phyloP scores from a whole-genome alignment of 352 stramenopile genomes.

The Hyaloperonospora brassicae region DNA sequence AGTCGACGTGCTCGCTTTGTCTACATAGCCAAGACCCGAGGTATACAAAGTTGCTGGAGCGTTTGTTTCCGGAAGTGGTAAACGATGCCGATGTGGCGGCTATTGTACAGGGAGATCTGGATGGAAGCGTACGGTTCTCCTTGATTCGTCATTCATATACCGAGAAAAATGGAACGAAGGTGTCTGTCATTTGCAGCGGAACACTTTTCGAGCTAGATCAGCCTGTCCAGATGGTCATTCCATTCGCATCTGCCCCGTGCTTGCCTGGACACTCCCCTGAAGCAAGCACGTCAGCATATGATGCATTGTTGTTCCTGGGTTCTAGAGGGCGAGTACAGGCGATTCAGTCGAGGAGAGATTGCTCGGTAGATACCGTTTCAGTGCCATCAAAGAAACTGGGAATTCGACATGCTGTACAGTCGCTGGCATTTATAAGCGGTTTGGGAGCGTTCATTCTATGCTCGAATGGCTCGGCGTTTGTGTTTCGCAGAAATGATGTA shows the following conservation, averaged over 20 bases:
- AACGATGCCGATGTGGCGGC: constrained; percentile 8
- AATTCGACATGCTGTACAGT: constrained; percentile 17
- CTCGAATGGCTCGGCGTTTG: constrained; percentile 19
- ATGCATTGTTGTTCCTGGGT: constrained; percentile 22
- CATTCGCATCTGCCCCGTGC: constrained; percentile 11
- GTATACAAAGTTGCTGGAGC: constrained; percentile 15
- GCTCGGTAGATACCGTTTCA: constrained; percentile 4
- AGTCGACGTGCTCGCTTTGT: constrained; percentile 39
- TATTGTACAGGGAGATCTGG: constrained; percentile 53
- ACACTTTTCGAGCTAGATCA: constrained; percentile 22
- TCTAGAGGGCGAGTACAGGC: constrained; percentile 13
- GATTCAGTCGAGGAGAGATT: constrained; percentile 4
- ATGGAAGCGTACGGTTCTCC: constrained; percentile 42
- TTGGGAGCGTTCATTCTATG: constrained; percentile 33
- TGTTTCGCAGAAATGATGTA: constrained; percentile 15
- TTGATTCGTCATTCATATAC: constrained; percentile 11
- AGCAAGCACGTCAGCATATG: constrained; percentile 4
- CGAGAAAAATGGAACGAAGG: constrained; percentile 6
- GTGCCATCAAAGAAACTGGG: constrained; percentile 13
- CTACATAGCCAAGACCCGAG: constrained; percentile 12
- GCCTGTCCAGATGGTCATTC: constrained; percentile 30
- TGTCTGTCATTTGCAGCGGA: constrained; percentile 13
- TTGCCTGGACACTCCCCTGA: background rate
- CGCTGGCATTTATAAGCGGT: constrained; percentile 21
- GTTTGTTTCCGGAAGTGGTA: constrained; percentile 22